These are phyloP conservation scores for Euphorbia schlechtendalii DNA, from an alignment of 441 rosid genomes.

Conservation along the genomic window DNA sequence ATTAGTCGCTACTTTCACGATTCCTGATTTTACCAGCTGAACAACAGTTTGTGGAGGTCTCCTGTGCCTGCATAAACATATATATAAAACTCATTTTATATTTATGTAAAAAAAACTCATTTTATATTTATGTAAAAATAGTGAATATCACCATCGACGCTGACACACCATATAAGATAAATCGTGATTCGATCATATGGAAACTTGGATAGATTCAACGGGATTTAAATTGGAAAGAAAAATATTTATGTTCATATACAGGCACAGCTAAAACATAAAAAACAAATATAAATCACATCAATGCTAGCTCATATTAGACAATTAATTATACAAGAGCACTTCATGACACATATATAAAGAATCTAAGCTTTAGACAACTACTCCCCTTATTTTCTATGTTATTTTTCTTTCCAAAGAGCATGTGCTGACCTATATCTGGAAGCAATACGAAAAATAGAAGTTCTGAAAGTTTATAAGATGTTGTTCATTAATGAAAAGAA, in stretches of 20 bases:
- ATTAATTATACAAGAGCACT: neutral
- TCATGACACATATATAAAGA: slow-evolving; percentile 2
- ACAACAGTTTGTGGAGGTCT: slow-evolving; percentile 27
- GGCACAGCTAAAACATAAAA: neutral
- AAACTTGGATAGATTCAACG: neutral
- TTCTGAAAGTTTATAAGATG: no score
- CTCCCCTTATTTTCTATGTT: neutral
- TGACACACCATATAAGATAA: no score
- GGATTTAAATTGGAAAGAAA: neutral
- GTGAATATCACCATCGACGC: neutral
- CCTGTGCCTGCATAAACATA: slow-evolving; percentile 28
- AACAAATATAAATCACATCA: slow-evolving; percentile 2
- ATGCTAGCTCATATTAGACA: neutral
- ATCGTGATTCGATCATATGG: neutral
- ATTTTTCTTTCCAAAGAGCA: neutral
- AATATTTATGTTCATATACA: neutral
- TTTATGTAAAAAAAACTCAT: no score
- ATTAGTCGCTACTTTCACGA: slow-evolving; percentile 14
- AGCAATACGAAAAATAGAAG: no score
- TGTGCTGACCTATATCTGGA: neutral
- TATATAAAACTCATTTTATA: no score
- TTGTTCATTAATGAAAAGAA: no score
- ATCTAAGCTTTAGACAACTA: neutral
- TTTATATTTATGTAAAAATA: slow-evolving; percentile 2
- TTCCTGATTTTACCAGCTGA: slow-evolving; percentile 16